Evolutionary conservation across 345 rosid genomes (phyloP).

Genomic region (Cardamine resedifolia): DNA sequence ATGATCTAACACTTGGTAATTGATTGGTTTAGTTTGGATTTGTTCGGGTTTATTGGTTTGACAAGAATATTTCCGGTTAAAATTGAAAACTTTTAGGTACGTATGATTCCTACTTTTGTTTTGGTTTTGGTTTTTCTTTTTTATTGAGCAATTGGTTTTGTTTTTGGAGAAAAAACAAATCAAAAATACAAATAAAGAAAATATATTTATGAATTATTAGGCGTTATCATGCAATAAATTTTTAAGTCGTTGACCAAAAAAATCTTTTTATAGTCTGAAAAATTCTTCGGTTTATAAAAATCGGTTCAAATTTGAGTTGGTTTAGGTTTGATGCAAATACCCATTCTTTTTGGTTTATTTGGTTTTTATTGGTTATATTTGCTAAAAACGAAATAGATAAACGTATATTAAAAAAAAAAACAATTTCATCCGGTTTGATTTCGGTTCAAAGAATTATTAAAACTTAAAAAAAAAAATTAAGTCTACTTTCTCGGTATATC

Average conservation of each 20-base stretch:
- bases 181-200: background rate
- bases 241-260: background rate
- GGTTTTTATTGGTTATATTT: background rate
- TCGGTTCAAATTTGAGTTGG: background rate
- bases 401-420: background rate
- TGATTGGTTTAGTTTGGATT: constrained; percentile 1
- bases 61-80: background rate
- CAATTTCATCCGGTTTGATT: background rate
- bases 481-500: constrained; percentile 1
- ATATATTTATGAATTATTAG: background rate
- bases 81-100: background rate
- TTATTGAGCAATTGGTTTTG: background rate
- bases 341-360: background rate
- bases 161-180: background rate
- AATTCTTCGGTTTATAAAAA: background rate
- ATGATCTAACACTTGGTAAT: background rate
- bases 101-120: background rate
- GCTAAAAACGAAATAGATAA: background rate
- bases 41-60: background rate
- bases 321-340: background rate
- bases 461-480: background rate
- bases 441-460: background rate
- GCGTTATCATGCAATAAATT: background rate
- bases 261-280: background rate
- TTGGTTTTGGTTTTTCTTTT: background rate